A percentile compares a stretch with the other conserved stretches of the same genome.
These are phyloP conservation scores for Linum tenue DNA, from an alignment of 345 rosid species.

Conservation along the genomic window DNA sequence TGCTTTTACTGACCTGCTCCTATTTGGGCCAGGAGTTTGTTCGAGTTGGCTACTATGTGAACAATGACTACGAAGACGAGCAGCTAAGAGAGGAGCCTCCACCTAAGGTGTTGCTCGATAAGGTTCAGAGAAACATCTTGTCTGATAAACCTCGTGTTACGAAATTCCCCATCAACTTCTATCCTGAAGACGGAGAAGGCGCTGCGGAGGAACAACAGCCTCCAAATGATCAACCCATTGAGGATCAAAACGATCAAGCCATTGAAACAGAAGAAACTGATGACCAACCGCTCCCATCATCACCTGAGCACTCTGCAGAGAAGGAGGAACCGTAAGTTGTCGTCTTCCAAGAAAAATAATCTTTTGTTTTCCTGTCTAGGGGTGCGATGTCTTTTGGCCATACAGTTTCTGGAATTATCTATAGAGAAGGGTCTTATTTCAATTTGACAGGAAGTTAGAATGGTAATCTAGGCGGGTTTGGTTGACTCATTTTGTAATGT, in stretches of 20 bases:
- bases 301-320: slow-evolving; percentile 21
- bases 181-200: slow-evolving; percentile 47
- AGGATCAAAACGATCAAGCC: slow-evolving; percentile 2
- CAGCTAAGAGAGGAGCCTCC: slow-evolving; percentile 91
- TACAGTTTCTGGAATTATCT: too few species aligned
- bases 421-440: not conserved
- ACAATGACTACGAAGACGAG: slow-evolving; percentile 86
- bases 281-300: slow-evolving; percentile 22
- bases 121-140: slow-evolving; percentile 74
- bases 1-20: slow-evolving; percentile 72
- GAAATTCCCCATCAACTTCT: slow-evolving; percentile 88
- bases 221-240: slow-evolving; percentile 32
- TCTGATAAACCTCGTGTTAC: slow-evolving; percentile 90
- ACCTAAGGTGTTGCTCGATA: slow-evolving; percentile 57
- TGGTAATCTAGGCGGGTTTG: too few species aligned
- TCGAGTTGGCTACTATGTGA: slow-evolving; percentile 83
- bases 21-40: slow-evolving; percentile 79
- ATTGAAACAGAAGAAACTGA: slow-evolving; percentile 14
- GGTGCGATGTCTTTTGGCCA: not conserved
- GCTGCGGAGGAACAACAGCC: slow-evolving; percentile 28
- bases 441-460: too few species aligned
- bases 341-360: not conserved
- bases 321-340: slow-evolving; percentile 25
- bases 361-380: not conserved
- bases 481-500: too few species aligned